Base-by-base conservation (phyloP, 768 basidiomycete species). In the Boletus reticuloceps region DNA sequence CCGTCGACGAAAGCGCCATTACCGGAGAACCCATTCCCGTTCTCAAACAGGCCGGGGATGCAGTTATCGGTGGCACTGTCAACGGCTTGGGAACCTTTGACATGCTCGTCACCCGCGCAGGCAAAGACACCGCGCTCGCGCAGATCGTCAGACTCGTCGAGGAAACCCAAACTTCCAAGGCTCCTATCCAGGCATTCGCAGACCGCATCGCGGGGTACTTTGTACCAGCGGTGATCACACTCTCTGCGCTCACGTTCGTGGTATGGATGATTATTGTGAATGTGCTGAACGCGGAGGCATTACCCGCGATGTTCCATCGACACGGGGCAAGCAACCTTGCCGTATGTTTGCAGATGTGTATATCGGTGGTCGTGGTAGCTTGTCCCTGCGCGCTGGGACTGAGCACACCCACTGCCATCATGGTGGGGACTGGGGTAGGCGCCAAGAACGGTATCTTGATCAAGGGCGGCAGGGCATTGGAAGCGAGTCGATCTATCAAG, bases 351-450 rank as follows among this genome's bases (percentile, higher is more conserved):
- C 94, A 96, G 75, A 86, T 99, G 65, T 98, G 96, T 71, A 99
- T 98, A 67, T 94, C 91, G 39, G 97, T 98, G 58, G 83, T 99
- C 55, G 97, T 99, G 47, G 94, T 99, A 49, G 96, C 97, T 20
- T 99, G 97, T 71, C 97, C 97, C 0, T 99, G 97, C 69, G 96
- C 97, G 0, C 81, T 99, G 34, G 97, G 96, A 6, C 80, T 98
- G 55, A 92, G 91, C 52, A 98, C 96, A 0, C 97, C 97, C 1
- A 98, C 97, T 0, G 97, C 96, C 3, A 94, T 98, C 73, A 98
- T 98, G 97, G 97, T 98, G 32, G 97, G 97, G 17, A 98, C 96
- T 0, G 97, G 97, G 1, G 85, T 98, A 53, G 97, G 97, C 2
- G 97, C 97, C 10, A 82, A 89, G 75, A 96, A 98, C 64, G 96